These are phyloP conservation scores for Elsinoe perseae DNA, from an alignment of 2,329 filamentous ascomycete species.

Conservation along the genomic window DNA sequence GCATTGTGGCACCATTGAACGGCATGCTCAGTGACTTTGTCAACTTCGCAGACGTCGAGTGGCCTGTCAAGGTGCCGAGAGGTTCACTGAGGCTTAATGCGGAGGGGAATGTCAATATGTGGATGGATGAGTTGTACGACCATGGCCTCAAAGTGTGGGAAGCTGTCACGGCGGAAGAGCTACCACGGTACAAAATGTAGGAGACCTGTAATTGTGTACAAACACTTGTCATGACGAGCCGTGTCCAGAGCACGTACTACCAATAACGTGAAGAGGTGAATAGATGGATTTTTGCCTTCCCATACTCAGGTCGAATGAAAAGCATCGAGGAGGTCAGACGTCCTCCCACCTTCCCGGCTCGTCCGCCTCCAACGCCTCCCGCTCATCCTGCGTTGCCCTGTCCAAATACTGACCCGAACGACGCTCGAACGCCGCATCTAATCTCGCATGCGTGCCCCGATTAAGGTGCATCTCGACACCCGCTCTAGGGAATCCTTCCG, in stretches of 20 bases:
- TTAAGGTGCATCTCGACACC: too few relatives aligned
- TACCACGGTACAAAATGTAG: not conserved
- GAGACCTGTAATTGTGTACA: not conserved
- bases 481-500: too few relatives aligned
- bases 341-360: not conserved
- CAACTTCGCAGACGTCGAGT: constrained; percentile 33
- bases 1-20: constrained; percentile 34
- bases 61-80: constrained; percentile 32
- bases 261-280: too few relatives aligned
- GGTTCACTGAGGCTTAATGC: constrained; percentile 39
- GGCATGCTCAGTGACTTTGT: constrained; percentile 35
- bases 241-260: not conserved
- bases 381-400: too few relatives aligned
- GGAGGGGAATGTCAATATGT: constrained; percentile 41
- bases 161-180: constrained; percentile 23
- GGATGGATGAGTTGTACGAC: constrained; percentile 41
- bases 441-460: too few relatives aligned
- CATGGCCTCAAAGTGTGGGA: constrained; percentile 44
- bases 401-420: too few relatives aligned
- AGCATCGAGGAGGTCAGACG: not conserved
- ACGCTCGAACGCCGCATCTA: too few relatives aligned
- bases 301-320: too few relatives aligned
- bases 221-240: not conserved
- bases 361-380: too few relatives aligned
- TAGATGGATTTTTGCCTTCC: too few relatives aligned